Conservation (phyloP, 805 yeast genomes). For the Clavispora vitiphila region DNA sequence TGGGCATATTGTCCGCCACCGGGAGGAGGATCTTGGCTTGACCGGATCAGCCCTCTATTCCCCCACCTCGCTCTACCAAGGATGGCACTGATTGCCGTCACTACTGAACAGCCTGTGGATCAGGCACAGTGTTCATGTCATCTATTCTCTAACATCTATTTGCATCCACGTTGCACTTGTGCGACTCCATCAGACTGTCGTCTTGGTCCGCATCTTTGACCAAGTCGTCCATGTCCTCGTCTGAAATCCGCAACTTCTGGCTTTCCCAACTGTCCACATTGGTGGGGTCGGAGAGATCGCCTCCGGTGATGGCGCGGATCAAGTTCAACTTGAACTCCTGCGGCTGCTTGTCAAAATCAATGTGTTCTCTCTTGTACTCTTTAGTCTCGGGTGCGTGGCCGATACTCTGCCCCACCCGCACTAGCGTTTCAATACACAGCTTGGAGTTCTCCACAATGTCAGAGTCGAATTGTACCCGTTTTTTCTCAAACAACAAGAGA, state of each 20-base stretch:
- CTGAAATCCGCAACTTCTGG: conserved; percentile 21
- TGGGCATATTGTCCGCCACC: conserved; percentile 31
- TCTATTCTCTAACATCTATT: neutral
- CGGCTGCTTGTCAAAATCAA: conserved; percentile 42
- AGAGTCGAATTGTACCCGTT: conserved; percentile 55
- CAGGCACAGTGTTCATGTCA: conserved; percentile 6
- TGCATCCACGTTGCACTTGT: no score
- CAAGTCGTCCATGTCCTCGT: conserved; percentile 19
- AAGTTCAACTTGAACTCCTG: conserved; percentile 45
- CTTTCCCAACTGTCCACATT: conserved; percentile 38
- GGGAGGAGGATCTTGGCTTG: conserved; percentile 27
- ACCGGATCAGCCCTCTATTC: conserved; percentile 23
- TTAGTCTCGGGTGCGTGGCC: conserved; percentile 59
- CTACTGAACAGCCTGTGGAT: neutral
- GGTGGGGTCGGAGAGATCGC: conserved; percentile 31
- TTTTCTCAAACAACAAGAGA: conserved; percentile 55
- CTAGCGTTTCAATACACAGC: conserved; percentile 72
- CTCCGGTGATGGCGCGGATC: conserved; percentile 57
- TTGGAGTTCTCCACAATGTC: conserved; percentile 68
- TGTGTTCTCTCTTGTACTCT: conserved; percentile 46
- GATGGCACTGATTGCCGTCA: conserved; percentile 6
- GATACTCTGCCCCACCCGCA: conserved; percentile 86
- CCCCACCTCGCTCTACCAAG: conserved; percentile 24
- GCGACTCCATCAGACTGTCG: conserved; percentile 4
- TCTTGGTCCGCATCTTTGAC: conserved; percentile 8